Conservation (phyloP, 1,284 basidiomycete species). For the Coniophora puteana region DNA sequence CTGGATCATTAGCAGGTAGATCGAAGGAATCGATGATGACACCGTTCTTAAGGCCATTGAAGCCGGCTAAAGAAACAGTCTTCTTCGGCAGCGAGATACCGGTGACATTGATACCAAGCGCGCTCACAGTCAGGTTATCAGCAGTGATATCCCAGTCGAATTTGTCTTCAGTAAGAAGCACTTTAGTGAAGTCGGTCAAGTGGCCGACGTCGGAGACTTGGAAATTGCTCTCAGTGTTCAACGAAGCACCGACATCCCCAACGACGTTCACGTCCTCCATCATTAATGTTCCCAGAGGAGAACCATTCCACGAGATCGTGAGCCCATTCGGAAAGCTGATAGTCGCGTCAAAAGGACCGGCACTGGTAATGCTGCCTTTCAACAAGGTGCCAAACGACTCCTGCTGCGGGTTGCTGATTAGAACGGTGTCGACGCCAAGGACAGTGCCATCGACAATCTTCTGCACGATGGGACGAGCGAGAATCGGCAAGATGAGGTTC, state of each 20-base stretch:
- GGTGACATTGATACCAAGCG: slow-evolving; percentile 58
- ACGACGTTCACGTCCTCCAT: slow-evolving; percentile 57
- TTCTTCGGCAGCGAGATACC: slow-evolving; percentile 55
- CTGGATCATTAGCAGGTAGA: slow-evolving; percentile 68
- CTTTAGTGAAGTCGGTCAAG: slow-evolving; percentile 67
- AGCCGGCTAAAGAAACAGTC: slow-evolving; percentile 66
- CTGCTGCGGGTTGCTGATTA: slow-evolving; percentile 56
- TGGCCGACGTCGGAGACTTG: slow-evolving; percentile 56
- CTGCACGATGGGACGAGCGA: slow-evolving; percentile 80
- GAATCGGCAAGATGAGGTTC: slow-evolving; percentile 63
- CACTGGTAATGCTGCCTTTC: slow-evolving; percentile 66
- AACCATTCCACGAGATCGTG: slow-evolving; percentile 59
- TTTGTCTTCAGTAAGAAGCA: slow-evolving; percentile 61
- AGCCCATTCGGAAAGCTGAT: slow-evolving; percentile 68
- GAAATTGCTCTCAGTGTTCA: slow-evolving; percentile 57
- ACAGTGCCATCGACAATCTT: slow-evolving; percentile 61
- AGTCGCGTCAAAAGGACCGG: slow-evolving; percentile 74
- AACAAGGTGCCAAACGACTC: slow-evolving; percentile 57
- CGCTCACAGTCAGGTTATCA: slow-evolving; percentile 59
- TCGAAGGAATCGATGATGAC: slow-evolving; percentile 72
- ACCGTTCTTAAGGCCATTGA: slow-evolving; percentile 65
- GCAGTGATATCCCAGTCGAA: slow-evolving; percentile 76
- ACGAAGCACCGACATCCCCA: slow-evolving; percentile 61
- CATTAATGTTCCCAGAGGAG: slow-evolving; percentile 57
- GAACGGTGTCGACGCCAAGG: slow-evolving; percentile 53